These are phyloP conservation scores for Coprinopsis cinerea DNA, from an alignment of 768 basidiomycete genomes.

Conservation along the genomic window DNA sequence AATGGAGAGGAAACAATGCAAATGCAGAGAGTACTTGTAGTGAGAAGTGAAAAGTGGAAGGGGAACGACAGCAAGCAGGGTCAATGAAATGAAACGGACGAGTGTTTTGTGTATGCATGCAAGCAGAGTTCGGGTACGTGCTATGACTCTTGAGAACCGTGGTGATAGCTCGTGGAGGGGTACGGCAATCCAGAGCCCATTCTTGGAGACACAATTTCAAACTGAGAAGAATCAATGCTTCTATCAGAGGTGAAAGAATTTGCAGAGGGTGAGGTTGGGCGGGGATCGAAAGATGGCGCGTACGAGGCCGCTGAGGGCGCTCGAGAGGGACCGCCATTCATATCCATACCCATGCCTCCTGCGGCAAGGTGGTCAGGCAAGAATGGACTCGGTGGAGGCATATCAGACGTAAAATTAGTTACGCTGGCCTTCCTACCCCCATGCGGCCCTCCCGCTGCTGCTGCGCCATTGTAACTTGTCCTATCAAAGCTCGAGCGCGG, in stretches of 20 bases:
- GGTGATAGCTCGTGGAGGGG: slow-evolving; percentile 1
- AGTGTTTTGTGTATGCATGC: too few relatives aligned
- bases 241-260: slow-evolving; percentile 39
- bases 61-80: too few relatives aligned
- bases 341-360: slow-evolving; percentile 12
- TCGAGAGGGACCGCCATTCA: too few relatives aligned
- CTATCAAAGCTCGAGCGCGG: slow-evolving; percentile 35
- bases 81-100: too few relatives aligned
- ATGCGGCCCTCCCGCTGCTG: too few relatives aligned
- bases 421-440: slow-evolving; percentile 42
- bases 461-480: slow-evolving; percentile 23
- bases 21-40: too few relatives aligned
- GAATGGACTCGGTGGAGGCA: slow-evolving; percentile 57
- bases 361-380: slow-evolving; percentile 46
- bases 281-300: slow-evolving; percentile 14
- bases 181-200: slow-evolving; percentile 22
- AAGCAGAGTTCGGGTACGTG: background rate
- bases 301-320: slow-evolving; percentile 17
- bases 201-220: slow-evolving; percentile 59
- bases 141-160: background rate
- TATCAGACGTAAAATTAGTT: slow-evolving; percentile 37
- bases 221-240: slow-evolving; percentile 61
- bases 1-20: too few relatives aligned
- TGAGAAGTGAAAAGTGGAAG: too few relatives aligned
- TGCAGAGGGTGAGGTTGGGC: slow-evolving; percentile 27